Percentiles rank a stretch among this genome's conserved stretches.
Conservation (phyloP, 768 basidiomycete genomes). For the Leccinum rimulosum region DNA sequence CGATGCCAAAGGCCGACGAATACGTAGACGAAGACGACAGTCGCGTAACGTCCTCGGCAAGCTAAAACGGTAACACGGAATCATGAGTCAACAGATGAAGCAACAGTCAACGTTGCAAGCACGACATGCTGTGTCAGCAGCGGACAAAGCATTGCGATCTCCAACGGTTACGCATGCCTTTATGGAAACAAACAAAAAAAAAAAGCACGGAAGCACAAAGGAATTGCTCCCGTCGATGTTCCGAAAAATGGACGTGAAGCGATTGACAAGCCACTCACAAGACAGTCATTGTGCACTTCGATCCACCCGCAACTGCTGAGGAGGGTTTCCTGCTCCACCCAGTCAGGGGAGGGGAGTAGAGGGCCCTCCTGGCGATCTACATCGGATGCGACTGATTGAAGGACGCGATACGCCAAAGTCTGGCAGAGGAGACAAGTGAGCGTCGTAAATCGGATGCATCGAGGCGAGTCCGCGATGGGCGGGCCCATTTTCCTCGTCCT, state of each 20-base stretch:
- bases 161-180: constrained; percentile 1
- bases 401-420: constrained; percentile 64
- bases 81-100: constrained; percentile 16
- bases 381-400: constrained; percentile 55
- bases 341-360: constrained; percentile 68
- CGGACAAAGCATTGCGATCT: constrained; percentile 3
- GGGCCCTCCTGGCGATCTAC: constrained; percentile 61
- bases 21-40: constrained; percentile 41
- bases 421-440: constrained; percentile 71
- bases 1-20: constrained; percentile 45
- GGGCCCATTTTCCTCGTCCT: constrained; percentile 51
- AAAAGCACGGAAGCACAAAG: constrained; percentile 2
- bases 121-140: constrained; percentile 7
- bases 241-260: not conserved
- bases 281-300: constrained; percentile 60
- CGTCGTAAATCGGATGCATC: constrained; percentile 57
- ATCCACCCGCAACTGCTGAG: constrained; percentile 71
- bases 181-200: constrained; percentile 1
- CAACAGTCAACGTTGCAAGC: not conserved
- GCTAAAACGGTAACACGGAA: constrained; percentile 21
- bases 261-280: constrained; percentile 51
- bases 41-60: constrained; percentile 21
- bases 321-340: constrained; percentile 72
- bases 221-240: not conserved
- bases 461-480: constrained; percentile 42